Conservation (phyloP, 1,284 basidiomycete genomes). For the Sparassis latifolia region DNA sequence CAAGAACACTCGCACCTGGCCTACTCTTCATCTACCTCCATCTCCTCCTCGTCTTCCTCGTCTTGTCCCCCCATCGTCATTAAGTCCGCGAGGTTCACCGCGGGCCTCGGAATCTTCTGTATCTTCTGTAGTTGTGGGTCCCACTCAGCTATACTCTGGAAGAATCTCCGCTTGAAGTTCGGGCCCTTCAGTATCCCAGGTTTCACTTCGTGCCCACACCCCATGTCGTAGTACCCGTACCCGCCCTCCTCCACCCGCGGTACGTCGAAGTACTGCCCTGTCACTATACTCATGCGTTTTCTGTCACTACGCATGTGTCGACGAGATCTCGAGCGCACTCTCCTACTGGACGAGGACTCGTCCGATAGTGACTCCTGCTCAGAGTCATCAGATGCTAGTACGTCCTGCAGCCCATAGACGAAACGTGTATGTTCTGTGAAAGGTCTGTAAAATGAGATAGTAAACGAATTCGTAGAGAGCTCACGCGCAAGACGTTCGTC, state of each 20-base stretch:
- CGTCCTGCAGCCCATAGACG: slow-evolving; percentile 55
- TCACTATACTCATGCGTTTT: slow-evolving; percentile 62
- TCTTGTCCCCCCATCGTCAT: slow-evolving; percentile 14
- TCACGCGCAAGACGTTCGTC: slow-evolving; percentile 67
- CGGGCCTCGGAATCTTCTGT: slow-evolving; percentile 3
- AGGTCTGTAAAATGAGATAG: not conserved
- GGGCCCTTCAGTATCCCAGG: slow-evolving; percentile 9
- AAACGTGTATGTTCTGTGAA: slow-evolving; percentile 54
- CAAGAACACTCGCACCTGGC: slow-evolving; percentile 2
- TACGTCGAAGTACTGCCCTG: slow-evolving; percentile 48
- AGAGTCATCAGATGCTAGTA: slow-evolving; percentile 37
- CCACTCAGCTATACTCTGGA: slow-evolving; percentile 44
- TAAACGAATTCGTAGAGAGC: slow-evolving; percentile 18
- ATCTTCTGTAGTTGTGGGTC: slow-evolving; percentile 23
- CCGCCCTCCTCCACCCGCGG: slow-evolving; percentile 26
- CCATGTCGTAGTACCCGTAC: slow-evolving; percentile 20
- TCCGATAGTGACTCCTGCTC: slow-evolving; percentile 47
- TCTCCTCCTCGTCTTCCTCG: slow-evolving; percentile 14
- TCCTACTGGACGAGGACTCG: slow-evolving; percentile 29
- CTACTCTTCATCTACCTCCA: slow-evolving; percentile 15
- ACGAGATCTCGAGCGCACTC: slow-evolving; percentile 25
- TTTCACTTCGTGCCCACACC: slow-evolving; percentile 17
- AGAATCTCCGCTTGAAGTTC: slow-evolving; percentile 44
- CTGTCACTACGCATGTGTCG: slow-evolving; percentile 20
- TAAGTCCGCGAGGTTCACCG: slow-evolving; percentile 10